Conservation (phyloP, 257 asterid genomes). For the Jacaranda mimosifolia region DNA sequence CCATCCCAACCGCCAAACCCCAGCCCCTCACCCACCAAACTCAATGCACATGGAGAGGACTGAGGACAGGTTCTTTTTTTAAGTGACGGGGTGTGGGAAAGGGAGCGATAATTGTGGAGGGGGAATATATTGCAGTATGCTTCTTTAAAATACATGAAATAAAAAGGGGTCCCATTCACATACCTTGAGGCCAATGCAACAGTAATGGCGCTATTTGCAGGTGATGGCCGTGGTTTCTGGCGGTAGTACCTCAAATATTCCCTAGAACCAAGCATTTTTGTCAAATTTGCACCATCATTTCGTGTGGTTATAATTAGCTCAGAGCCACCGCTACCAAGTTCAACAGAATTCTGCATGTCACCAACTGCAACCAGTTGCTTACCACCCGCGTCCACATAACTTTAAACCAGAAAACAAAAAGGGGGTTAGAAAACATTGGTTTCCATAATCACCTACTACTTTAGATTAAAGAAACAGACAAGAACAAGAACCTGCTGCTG, state of each 20-base stretch:
- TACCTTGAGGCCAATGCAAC: constrained; percentile 78
- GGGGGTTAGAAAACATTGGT: constrained; percentile 2
- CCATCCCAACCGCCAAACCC: no score
- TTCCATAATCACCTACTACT: background rate
- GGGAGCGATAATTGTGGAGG: no score
- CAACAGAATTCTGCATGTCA: constrained; percentile 55
- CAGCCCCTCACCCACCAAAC: no score
- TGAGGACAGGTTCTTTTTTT: no score
- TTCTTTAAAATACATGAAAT: background rate
- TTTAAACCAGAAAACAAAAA: constrained; percentile 33
- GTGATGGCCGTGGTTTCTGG: constrained; percentile 86
- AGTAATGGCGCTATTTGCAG: constrained; percentile 57
- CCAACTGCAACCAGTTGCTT: constrained; percentile 67
- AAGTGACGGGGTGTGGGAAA: no score
- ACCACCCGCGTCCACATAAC: constrained; percentile 76
- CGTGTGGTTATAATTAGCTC: constrained; percentile 73
- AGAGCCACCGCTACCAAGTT: constrained; percentile 71
- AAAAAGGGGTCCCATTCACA: constrained; percentile 14
- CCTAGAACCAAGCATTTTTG: constrained; percentile 92
- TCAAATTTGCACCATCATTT: constrained; percentile 44
- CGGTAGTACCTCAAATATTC: constrained; percentile 90
- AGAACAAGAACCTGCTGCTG: constrained; percentile 79
- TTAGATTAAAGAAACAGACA: background rate
- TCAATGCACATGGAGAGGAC: no score
- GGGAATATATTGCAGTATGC: no score